Evolutionary conservation across 2,329 filamentous ascomycete genomes (phyloP).

Genomic region (Diaporthe ilicicola): DNA sequence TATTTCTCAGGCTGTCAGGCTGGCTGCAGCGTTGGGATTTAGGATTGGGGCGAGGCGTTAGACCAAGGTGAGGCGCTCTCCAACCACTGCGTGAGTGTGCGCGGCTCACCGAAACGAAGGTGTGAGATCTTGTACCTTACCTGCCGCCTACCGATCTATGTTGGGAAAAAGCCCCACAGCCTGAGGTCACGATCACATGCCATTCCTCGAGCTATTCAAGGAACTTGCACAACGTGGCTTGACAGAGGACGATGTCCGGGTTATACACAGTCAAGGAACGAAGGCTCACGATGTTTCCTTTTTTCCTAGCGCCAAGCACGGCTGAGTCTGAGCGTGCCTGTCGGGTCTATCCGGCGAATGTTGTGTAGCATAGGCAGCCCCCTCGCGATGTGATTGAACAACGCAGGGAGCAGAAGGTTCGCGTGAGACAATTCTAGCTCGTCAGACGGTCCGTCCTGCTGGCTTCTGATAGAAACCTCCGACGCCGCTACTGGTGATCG

Average conservation of each 20-base stretch:
- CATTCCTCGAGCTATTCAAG: slow-evolving; percentile 6
- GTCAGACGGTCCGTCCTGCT: not conserved
- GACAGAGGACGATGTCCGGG: slow-evolving; percentile 15
- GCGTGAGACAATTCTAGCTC: slow-evolving; percentile 26
- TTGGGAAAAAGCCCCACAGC: slow-evolving; percentile 19
- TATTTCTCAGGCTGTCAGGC: not conserved
- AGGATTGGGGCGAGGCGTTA: not conserved
- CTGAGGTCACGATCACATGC: slow-evolving; percentile 11
- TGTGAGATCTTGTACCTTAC: slow-evolving; percentile 25
- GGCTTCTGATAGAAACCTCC: not conserved
- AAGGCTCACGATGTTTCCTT: slow-evolving; percentile 21
- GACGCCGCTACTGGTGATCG: not conserved
- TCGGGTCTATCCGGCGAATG: slow-evolving; percentile 28
- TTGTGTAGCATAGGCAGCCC: slow-evolving; percentile 16
- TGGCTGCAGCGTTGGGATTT: slow-evolving; percentile 18
- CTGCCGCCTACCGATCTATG: slow-evolving; percentile 8
- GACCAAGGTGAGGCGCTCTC: slow-evolving; percentile 2
- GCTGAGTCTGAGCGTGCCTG: slow-evolving; percentile 8
- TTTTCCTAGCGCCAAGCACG: slow-evolving; percentile 7
- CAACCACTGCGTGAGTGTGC: not conserved
- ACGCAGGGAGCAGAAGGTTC: slow-evolving; percentile 8
- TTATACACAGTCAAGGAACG: not conserved
- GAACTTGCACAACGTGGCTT: slow-evolving; percentile 26
- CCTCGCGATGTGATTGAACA: slow-evolving; percentile 15
- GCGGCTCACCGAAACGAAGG: slow-evolving; percentile 11